Evolutionary conservation across 23 red algal genomes (phyloP).

Genomic region (Gracilaria caudata): DNA sequence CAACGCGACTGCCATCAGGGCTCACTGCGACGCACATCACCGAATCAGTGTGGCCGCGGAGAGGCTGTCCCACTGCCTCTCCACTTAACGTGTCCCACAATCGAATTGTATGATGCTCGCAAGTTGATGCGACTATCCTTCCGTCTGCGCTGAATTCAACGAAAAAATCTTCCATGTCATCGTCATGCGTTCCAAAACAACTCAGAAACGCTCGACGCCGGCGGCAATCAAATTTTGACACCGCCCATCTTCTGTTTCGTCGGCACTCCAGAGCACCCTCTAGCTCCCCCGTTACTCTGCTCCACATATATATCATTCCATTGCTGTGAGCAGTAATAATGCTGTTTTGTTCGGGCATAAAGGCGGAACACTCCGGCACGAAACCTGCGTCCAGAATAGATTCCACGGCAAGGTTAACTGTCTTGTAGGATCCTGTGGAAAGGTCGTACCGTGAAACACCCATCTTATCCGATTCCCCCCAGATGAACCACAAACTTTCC

Average conservation of each 20-base stretch:
- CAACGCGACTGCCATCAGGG: not conserved
- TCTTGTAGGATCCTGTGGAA: not conserved
- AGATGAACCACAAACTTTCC: not conserved
- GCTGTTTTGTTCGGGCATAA: not conserved
- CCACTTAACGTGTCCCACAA: not conserved
- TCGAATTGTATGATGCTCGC: no score
- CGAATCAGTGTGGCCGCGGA: not conserved
- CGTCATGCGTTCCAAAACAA: not conserved
- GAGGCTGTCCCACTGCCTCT: not conserved
- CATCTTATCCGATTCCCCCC: not conserved
- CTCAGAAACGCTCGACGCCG: not conserved
- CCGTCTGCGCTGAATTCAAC: no score
- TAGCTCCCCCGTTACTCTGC: not conserved
- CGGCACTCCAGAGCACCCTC: not conserved
- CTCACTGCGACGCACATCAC: not conserved
- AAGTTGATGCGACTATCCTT: no score
- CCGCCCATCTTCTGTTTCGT: not conserved
- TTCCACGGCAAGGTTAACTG: not conserved
- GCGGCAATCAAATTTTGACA: not conserved
- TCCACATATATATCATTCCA: not conserved
- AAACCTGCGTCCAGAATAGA: not conserved
- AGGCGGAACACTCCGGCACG: not conserved
- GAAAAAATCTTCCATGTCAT: not conserved
- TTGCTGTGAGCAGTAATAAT: not conserved
- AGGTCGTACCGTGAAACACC: not conserved